Conservation (phyloP, 345 rosid species). For the Triadica sebifera region DNA sequence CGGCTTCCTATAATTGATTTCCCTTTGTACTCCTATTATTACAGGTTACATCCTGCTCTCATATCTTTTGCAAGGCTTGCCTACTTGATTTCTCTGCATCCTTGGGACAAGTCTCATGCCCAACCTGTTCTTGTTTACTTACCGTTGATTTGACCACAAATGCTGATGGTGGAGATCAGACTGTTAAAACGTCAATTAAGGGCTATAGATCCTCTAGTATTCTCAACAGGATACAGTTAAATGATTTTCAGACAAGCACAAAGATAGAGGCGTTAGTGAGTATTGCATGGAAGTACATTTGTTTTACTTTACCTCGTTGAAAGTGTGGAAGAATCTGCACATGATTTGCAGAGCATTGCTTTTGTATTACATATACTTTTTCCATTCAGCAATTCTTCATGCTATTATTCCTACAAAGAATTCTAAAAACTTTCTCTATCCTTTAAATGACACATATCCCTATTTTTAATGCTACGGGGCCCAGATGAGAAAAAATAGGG, state of each 20-base stretch:
- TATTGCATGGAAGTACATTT: constrained; percentile 13
- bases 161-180: constrained; percentile 41
- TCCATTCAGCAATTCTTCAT: not conserved
- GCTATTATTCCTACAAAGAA: not conserved
- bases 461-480: too few species aligned
- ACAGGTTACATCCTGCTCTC: constrained; percentile 81
- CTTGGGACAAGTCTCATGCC: constrained; percentile 69
- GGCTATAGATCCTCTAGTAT: constrained; percentile 84
- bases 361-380: not conserved
- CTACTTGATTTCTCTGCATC: constrained; percentile 67
- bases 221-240: constrained; percentile 70
- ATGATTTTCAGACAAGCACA: constrained; percentile 93
- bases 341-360: not conserved
- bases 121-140: constrained; percentile 64
- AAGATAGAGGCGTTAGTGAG: constrained; percentile 97
- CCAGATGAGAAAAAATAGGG: too few species aligned
- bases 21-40: constrained; percentile 10
- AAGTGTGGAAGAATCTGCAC: not conserved
- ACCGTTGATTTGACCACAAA: constrained; percentile 77
- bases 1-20: not conserved
- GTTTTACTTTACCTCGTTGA: too few species aligned
- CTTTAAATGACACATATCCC: too few species aligned
- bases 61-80: constrained; percentile 87
- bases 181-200: constrained; percentile 56
- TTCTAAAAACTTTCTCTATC: too few species aligned